Evolutionary conservation across 257 asterid species (phyloP).

Genomic region (Craterostigma plantagineum): DNA sequence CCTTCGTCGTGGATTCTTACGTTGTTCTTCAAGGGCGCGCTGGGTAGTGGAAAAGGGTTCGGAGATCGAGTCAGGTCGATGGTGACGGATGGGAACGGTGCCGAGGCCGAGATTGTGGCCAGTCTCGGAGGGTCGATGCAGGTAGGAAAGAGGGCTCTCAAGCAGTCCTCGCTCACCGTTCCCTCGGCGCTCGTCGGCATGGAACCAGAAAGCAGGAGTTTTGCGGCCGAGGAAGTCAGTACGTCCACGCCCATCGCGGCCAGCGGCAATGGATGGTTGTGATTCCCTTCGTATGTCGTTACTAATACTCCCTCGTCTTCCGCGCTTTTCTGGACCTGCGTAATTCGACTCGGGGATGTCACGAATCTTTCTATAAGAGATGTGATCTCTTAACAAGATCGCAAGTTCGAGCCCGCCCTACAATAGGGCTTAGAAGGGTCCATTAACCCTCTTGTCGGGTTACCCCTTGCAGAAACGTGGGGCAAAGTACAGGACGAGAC

Average conservation of each 20-base stretch:
- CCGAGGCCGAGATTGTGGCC: constrained; percentile 29
- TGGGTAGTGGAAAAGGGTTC: no score
- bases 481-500: no score
- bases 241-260: constrained; percentile 36
- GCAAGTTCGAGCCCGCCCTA: no score
- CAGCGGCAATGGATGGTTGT: constrained; percentile 36
- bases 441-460: no score
- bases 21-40: no score
- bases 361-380: no score
- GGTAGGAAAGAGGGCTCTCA: constrained; percentile 9
- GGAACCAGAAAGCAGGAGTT: constrained; percentile 23
- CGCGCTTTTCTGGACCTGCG: constrained; percentile 23
- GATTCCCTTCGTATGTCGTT: constrained; percentile 34
- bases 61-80: constrained; percentile 19
- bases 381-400: no score
- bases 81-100: constrained; percentile 37
- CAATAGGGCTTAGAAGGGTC: no score
- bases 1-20: no score
- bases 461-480: no score
- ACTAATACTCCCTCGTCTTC: constrained; percentile 18
- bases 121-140: constrained; percentile 4
- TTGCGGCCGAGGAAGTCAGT: constrained; percentile 27
- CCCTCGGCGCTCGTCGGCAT: constrained; percentile 16
- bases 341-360: no score
- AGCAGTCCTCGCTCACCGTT: constrained; percentile 5